Evolutionary conservation across 2,329 filamentous ascomycete genomes (phyloP).

Genomic region (Shiraia sp.): DNA sequence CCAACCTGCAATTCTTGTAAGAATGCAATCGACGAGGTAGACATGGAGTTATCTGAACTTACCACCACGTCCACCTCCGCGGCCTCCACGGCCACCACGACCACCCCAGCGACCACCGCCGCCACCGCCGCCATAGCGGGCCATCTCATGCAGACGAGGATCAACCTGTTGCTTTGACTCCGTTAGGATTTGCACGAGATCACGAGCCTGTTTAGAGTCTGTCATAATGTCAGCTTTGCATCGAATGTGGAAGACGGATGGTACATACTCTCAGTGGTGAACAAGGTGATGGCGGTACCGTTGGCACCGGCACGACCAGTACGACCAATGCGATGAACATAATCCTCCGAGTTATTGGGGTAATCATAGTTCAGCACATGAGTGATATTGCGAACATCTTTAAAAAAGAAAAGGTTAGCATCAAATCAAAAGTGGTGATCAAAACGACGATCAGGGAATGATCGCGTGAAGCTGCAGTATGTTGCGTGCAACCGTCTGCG

Average conservation of each 20-base stretch:
- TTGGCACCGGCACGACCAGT: slow-evolving; percentile 77
- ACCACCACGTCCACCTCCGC: slow-evolving; percentile 59
- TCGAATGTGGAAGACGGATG: no score
- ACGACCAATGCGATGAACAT: slow-evolving; percentile 70
- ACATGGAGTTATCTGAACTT: slow-evolving; percentile 17
- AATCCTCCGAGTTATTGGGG: slow-evolving; percentile 84
- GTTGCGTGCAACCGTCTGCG: slow-evolving; percentile 61
- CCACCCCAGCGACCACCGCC: slow-evolving; percentile 71
- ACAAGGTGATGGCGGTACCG: slow-evolving; percentile 96
- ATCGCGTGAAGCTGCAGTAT: slow-evolving; percentile 61
- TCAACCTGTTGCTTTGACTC: slow-evolving; percentile 99
- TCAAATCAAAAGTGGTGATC: slow-evolving; percentile 49
- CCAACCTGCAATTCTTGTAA: slow-evolving; percentile 34
- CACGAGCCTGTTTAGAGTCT: slow-evolving; percentile 75
- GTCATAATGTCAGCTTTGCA: slow-evolving; percentile 33
- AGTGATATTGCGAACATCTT: slow-evolving; percentile 99
- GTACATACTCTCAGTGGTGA: slow-evolving; percentile 96
- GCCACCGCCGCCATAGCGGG: slow-evolving; percentile 84
- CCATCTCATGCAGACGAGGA: slow-evolving; percentile 94
- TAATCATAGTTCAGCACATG: slow-evolving; percentile 99
- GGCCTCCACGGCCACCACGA: slow-evolving; percentile 65
- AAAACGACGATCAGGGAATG: slow-evolving; percentile 58
- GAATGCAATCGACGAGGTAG: slow-evolving; percentile 4
- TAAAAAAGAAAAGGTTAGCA: slow-evolving; percentile 79
- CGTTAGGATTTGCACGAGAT: slow-evolving; percentile 87